A percentile compares a stretch with the other conserved stretches of the same genome.
These are phyloP conservation scores for Salix koriyanagi DNA, from an alignment of 345 rosid species.

Conservation along the genomic window DNA sequence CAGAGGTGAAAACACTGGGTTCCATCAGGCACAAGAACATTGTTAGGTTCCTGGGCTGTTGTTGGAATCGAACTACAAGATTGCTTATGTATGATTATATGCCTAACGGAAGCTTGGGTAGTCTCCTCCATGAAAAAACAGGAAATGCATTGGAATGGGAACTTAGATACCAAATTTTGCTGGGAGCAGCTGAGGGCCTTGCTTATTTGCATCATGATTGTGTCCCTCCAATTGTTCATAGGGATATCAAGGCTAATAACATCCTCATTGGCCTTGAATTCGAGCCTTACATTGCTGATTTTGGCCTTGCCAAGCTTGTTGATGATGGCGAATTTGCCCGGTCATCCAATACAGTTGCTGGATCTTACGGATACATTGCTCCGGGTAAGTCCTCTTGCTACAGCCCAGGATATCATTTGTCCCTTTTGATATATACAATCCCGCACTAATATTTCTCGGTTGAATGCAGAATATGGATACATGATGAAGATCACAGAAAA, in stretches of 20 bases:
- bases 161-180: slow-evolving; percentile 71
- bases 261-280: slow-evolving; percentile 83
- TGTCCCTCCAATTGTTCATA: slow-evolving; percentile 84
- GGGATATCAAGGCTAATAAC: slow-evolving; percentile 92
- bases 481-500: slow-evolving; percentile 97
- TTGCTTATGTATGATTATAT: slow-evolving; percentile 89
- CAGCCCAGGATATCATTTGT: neutral
- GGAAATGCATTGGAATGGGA: slow-evolving; percentile 81
- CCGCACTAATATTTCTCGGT: neutral
- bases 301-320: slow-evolving; percentile 92
- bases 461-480: slow-evolving; percentile 73
- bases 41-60: slow-evolving; percentile 85
- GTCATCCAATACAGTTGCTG: slow-evolving; percentile 83
- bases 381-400: slow-evolving; percentile 53
- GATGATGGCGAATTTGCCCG: slow-evolving; percentile 80
- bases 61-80: slow-evolving; percentile 77
- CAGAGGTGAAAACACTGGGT: slow-evolving; percentile 87
- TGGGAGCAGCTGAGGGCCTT: slow-evolving; percentile 90
- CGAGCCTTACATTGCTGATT: slow-evolving; percentile 96
- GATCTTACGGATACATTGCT: slow-evolving; percentile 95
- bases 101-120: slow-evolving; percentile 93
- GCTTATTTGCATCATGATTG: slow-evolving; percentile 96
- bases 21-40: slow-evolving; percentile 93
- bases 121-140: slow-evolving; percentile 76
- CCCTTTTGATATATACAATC: neutral